phyloP scores from a whole-genome alignment of 345 rosid genomes.

The Passiflora organensis region DNA sequence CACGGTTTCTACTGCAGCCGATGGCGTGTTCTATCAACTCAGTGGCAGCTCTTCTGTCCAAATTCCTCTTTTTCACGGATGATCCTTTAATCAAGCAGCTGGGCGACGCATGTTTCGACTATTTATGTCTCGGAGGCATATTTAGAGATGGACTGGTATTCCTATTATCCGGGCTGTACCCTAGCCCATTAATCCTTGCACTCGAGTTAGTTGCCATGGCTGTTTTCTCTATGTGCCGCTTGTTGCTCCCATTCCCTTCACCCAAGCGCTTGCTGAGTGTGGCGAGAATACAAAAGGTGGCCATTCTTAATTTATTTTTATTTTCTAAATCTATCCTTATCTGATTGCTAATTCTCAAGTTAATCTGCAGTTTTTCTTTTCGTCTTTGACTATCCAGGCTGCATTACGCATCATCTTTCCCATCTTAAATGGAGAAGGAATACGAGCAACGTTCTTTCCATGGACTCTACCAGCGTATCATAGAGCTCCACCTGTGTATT shows the following conservation, averaged over 20 bases:
- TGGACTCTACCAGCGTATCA: not conserved
- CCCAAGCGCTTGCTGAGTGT: constrained; percentile 45
- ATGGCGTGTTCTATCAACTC: not conserved
- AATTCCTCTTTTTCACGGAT: not conserved
- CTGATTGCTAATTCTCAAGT: no score
- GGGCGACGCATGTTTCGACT: not conserved
- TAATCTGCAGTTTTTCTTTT: not conserved
- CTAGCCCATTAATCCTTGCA: constrained; percentile 31
- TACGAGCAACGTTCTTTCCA: not conserved
- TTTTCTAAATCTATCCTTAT: no score
- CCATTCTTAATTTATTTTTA: no score
- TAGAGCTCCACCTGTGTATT: not conserved
- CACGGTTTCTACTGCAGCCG: not conserved
- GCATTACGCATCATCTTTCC: not conserved
- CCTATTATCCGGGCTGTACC: not conserved
- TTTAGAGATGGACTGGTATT: not conserved
- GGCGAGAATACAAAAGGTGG: constrained; percentile 38
- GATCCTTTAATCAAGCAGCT: not conserved
- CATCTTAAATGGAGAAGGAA: not conserved
- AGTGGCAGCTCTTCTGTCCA: not conserved
- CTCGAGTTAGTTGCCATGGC: constrained; percentile 47
- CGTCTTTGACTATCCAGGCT: not conserved
- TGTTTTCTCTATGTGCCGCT: constrained; percentile 41
- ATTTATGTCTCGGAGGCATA: not conserved
- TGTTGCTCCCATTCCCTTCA: constrained; percentile 44